These are phyloP conservation scores for Pholiota adiposa DNA, from an alignment of 1,284 basidiomycete species.

Conservation along the genomic window DNA sequence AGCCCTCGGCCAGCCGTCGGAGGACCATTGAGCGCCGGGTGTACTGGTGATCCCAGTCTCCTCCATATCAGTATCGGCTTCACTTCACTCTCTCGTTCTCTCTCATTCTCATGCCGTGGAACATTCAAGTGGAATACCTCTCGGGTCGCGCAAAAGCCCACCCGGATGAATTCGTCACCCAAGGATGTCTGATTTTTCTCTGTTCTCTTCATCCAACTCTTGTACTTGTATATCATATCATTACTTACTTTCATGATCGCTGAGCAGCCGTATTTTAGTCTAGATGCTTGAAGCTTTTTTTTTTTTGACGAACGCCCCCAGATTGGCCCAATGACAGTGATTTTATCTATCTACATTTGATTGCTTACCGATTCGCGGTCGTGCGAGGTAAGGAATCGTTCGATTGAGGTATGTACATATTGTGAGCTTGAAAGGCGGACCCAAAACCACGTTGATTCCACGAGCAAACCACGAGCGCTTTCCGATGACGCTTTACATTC, in stretches of 20 bases:
- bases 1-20: slow-evolving; percentile 44
- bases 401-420: too few relatives aligned
- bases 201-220: neutral
- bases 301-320: neutral
- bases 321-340: neutral
- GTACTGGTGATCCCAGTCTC: slow-evolving; percentile 57
- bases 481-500: too few relatives aligned
- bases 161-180: neutral
- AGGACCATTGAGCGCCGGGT: slow-evolving; percentile 69
- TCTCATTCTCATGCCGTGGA: neutral
- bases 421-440: too few relatives aligned
- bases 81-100: neutral
- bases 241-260: neutral
- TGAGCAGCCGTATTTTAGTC: neutral
- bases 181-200: neutral
- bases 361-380: too few relatives aligned
- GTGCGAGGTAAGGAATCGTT: too few relatives aligned
- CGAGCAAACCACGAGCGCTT: too few relatives aligned
- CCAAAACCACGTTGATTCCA: too few relatives aligned
- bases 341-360: neutral
- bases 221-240: neutral
- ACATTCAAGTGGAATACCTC: neutral
- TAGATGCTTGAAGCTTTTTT: neutral
- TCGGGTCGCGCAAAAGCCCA: neutral
- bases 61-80: neutral